Evolutionary conservation across 2,329 filamentous ascomycete genomes (phyloP).

Genomic region (Saccharata proteae): DNA sequence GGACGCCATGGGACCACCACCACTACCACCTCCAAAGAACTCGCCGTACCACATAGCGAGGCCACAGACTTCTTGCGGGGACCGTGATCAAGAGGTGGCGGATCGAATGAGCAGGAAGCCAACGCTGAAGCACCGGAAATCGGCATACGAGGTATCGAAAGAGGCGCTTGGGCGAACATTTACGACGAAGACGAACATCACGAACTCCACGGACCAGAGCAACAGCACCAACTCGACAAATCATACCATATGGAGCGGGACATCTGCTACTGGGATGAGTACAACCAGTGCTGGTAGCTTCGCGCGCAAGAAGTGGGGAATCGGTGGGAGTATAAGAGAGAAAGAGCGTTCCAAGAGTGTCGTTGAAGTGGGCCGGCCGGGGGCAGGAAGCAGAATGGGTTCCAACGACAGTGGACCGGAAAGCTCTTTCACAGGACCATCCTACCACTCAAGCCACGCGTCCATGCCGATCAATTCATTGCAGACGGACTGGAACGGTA

Average conservation of each 20-base stretch:
- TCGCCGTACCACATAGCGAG: constrained; percentile 27
- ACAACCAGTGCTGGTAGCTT: constrained; percentile 92
- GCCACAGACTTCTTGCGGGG: constrained; percentile 11
- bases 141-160: constrained; percentile 64
- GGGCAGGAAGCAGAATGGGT: constrained; percentile 18
- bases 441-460: constrained; percentile 81
- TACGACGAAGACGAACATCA: constrained; percentile 78
- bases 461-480: constrained; percentile 43
- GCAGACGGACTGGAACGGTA: constrained; percentile 40
- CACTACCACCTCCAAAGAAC: constrained; percentile 51
- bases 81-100: too few relatives aligned
- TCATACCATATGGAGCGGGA: constrained; percentile 85
- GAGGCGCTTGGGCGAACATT: constrained; percentile 63
- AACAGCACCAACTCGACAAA: constrained; percentile 58
- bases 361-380: constrained; percentile 37
- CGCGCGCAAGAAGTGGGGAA: constrained; percentile 55
- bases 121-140: constrained; percentile 51
- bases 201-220: constrained; percentile 60
- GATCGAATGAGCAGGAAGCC: constrained; percentile 7
- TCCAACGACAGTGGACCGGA: constrained; percentile 34
- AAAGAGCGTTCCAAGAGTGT: constrained; percentile 48
- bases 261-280: constrained; percentile 81
- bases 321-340: constrained; percentile 15
- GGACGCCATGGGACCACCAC: constrained; percentile 32
- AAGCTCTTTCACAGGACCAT: constrained; percentile 59